Conservation (phyloP, 345 rosid species). For the Eucalyptus camaldulensis region DNA sequence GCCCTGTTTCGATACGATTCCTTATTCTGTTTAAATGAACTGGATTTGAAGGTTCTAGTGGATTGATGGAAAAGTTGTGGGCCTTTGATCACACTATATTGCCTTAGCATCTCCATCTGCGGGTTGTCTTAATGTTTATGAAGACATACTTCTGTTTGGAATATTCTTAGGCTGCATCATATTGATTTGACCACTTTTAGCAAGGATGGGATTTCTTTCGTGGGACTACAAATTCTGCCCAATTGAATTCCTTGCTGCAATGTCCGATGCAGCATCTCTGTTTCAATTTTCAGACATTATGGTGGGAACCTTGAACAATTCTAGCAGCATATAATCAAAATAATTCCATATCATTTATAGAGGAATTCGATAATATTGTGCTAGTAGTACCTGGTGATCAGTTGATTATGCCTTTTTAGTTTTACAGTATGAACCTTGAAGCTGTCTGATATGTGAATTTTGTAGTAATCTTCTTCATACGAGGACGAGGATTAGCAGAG, state of each 20-base stretch:
- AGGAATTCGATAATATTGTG: not conserved
- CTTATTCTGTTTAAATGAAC: not conserved
- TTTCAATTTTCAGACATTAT: not conserved
- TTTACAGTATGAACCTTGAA: not conserved
- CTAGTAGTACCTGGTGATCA: not conserved
- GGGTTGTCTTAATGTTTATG: not conserved
- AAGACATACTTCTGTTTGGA: not conserved
- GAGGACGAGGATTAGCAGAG: not conserved
- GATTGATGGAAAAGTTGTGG: not conserved
- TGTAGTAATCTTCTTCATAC: not conserved
- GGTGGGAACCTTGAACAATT: not conserved
- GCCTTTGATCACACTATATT: not conserved
- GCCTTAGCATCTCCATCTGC: not conserved
- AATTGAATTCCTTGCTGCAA: not conserved
- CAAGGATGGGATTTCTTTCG: not conserved
- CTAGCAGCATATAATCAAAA: not conserved
- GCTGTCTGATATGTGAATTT: not conserved
- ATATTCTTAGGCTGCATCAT: not conserved
- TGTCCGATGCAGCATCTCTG: not conserved
- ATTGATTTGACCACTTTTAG: not conserved
- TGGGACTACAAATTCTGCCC: not conserved
- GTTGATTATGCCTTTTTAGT: not conserved
- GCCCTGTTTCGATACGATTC: not conserved
- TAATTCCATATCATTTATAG: not conserved
- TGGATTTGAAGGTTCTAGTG: not conserved